These are phyloP conservation scores for Suhomyces yuchorum DNA, from an alignment of 1,139 yeast species.

Conservation along the genomic window DNA sequence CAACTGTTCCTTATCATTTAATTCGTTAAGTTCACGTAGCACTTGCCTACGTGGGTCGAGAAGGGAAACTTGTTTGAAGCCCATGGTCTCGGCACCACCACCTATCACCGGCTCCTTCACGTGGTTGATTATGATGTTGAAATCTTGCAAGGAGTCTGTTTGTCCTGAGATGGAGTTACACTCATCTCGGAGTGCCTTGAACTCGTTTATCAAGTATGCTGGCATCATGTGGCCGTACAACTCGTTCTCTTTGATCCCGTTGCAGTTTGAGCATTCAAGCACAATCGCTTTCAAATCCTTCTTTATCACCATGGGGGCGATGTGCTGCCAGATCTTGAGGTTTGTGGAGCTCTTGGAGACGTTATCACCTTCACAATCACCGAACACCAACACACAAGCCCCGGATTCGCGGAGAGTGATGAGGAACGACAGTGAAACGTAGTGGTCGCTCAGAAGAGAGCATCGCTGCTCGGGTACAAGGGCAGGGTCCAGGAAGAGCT, in stretches of 20 bases:
- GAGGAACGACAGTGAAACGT: slow-evolving; percentile 53
- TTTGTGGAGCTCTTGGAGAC: slow-evolving; percentile 48
- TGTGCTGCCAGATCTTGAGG: slow-evolving; percentile 54
- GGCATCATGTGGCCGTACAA: slow-evolving; percentile 85
- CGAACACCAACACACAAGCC: slow-evolving; percentile 61
- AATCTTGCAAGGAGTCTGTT: slow-evolving; percentile 40
- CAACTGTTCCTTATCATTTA: slow-evolving; percentile 37
- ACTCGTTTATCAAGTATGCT: slow-evolving; percentile 56
- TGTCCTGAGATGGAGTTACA: slow-evolving; percentile 18
- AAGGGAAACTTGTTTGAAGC: slow-evolving; percentile 10
- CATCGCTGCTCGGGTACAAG: neutral
- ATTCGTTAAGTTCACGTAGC: slow-evolving; percentile 46
- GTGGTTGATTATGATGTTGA: slow-evolving; percentile 68
- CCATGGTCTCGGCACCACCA: slow-evolving; percentile 10
- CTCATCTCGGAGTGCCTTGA: slow-evolving; percentile 38
- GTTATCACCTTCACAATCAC: slow-evolving; percentile 77
- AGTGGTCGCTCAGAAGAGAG: slow-evolving; percentile 19
- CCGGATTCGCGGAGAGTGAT: slow-evolving; percentile 37
- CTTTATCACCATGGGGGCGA: slow-evolving; percentile 49
- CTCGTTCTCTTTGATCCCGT: slow-evolving; percentile 43
- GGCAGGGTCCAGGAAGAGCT: slow-evolving; percentile 10
- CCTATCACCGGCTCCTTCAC: slow-evolving; percentile 56
- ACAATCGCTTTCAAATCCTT: slow-evolving; percentile 54
- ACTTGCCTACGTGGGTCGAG: slow-evolving; percentile 60
- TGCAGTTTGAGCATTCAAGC: slow-evolving; percentile 74